Percentiles rank a stretch among this genome's conserved stretches.
These are phyloP conservation scores for Massarina eburnea DNA, from an alignment of 2,329 filamentous ascomycete genomes.

Conservation along the genomic window DNA sequence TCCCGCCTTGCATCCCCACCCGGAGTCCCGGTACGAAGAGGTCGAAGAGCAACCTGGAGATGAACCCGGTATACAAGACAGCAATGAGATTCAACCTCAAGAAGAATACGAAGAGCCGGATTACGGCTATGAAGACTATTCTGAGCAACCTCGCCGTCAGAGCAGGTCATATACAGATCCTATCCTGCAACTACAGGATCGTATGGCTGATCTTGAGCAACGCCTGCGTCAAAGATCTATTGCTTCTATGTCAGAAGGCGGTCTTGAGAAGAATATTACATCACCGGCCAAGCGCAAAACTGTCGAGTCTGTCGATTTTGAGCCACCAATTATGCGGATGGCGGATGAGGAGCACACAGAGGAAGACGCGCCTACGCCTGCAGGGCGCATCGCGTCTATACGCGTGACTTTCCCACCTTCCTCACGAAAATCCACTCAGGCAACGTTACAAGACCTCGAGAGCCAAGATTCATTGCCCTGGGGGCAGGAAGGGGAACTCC, in stretches of 20 bases:
- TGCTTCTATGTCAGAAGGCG: too few relatives aligned
- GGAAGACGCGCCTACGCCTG: background rate
- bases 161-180: too few relatives aligned
- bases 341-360: slow-evolving; percentile 7
- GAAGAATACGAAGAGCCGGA: too few relatives aligned
- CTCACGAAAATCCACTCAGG: background rate
- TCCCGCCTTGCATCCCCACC: slow-evolving; percentile 3
- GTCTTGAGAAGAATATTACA: too few relatives aligned
- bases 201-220: too few relatives aligned
- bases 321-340: slow-evolving; percentile 7
- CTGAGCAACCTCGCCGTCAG: too few relatives aligned
- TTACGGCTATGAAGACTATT: too few relatives aligned
- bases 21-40: background rate
- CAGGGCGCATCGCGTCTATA: slow-evolving; percentile 1
- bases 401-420: background rate
- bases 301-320: background rate
- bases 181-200: too few relatives aligned
- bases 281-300: slow-evolving; percentile 5
- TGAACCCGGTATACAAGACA: too few relatives aligned
- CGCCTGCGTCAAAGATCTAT: too few relatives aligned
- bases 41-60: too few relatives aligned
- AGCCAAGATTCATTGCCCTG: background rate
- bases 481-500: background rate
- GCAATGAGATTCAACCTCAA: too few relatives aligned
- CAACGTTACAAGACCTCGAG: background rate